Conservation (phyloP, 2,329 filamentous ascomycete species). For the Verticillium dahliae region DNA sequence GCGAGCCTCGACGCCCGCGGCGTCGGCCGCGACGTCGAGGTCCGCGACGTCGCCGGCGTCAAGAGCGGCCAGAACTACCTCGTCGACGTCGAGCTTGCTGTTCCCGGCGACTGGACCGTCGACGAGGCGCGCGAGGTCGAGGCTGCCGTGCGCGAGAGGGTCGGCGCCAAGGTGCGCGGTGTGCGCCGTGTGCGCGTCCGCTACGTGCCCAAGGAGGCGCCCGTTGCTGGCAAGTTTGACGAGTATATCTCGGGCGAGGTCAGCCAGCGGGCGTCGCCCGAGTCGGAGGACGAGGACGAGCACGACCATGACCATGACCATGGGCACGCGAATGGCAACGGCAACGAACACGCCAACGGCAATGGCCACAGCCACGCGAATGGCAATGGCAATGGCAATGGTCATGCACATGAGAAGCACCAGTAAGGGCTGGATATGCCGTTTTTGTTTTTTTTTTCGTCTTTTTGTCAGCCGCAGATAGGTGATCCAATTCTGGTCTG, state of each 20-base stretch:
- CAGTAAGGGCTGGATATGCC: not conserved
- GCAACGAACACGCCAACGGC: constrained; percentile 19
- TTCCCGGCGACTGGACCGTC: constrained; percentile 71
- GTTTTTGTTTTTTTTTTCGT: too few relatives aligned
- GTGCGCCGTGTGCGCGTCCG: constrained; percentile 78
- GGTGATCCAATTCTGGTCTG: too few relatives aligned
- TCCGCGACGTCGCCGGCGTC: constrained; percentile 77
- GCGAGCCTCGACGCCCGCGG: constrained; percentile 50
- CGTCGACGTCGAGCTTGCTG: constrained; percentile 79
- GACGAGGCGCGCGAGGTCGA: constrained; percentile 66
- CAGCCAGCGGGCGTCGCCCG: constrained; percentile 34
- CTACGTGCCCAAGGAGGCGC: constrained; percentile 66
- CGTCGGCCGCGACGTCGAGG: constrained; percentile 54
- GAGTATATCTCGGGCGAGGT: constrained; percentile 70
- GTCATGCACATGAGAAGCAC: constrained; percentile 13
- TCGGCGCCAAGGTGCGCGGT: constrained; percentile 74
- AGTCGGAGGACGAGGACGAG: constrained; percentile 49
- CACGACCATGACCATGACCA: constrained; percentile 35
- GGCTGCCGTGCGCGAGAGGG: constrained; percentile 60
- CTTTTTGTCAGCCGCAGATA: too few relatives aligned
- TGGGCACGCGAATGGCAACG: constrained; percentile 29
- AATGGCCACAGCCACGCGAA: constrained; percentile 20
- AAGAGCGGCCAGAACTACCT: constrained; percentile 97
- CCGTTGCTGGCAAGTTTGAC: constrained; percentile 52
- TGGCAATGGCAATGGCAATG: constrained; percentile 11